A percentile compares a stretch with the other conserved stretches of the same genome.
phyloP scores from a whole-genome alignment of 2,329 filamentous ascomycete species.

The Podosphaera aphanis region DNA sequence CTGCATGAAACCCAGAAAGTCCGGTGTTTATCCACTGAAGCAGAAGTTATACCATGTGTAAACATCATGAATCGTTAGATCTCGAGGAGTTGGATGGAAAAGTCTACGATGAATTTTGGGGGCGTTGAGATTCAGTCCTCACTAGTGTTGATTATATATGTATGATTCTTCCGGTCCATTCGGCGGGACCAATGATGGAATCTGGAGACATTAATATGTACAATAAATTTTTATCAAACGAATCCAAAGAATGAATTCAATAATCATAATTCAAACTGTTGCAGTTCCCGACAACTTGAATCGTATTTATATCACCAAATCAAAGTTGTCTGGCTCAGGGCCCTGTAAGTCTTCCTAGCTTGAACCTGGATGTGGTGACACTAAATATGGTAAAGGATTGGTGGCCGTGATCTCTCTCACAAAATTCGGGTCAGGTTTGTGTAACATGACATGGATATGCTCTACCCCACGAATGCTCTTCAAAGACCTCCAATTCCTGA shows the following conservation, averaged over 20 bases:
- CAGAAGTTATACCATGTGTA: background rate
- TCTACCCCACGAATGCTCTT: slow-evolving; percentile 75
- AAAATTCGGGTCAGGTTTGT: slow-evolving; percentile 47
- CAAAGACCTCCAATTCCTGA: slow-evolving; percentile 68
- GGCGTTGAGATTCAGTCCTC: background rate
- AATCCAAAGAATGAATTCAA: too few relatives aligned
- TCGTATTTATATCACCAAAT: too few relatives aligned
- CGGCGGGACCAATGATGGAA: background rate
- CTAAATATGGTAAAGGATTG: slow-evolving; percentile 31
- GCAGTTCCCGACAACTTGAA: too few relatives aligned
- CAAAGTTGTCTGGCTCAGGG: too few relatives aligned
- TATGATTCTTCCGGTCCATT: too few relatives aligned
- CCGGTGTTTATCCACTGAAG: background rate
- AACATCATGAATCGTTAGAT: background rate
- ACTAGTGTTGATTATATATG: background rate
- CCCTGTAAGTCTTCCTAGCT: background rate
- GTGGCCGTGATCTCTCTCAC: slow-evolving; percentile 46
- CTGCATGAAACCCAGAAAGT: background rate
- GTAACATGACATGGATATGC: slow-evolving; percentile 88
- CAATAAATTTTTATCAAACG: too few relatives aligned
- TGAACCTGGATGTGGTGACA: slow-evolving; percentile 23
- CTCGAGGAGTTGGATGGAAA: background rate
- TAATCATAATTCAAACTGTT: too few relatives aligned
- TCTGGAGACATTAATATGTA: too few relatives aligned
- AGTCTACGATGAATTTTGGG: background rate